Percentiles rank a stretch among this genome's conserved stretches.
phyloP scores from a whole-genome alignment of 2,329 filamentous ascomycete species.

The Alternaria consortialis region DNA sequence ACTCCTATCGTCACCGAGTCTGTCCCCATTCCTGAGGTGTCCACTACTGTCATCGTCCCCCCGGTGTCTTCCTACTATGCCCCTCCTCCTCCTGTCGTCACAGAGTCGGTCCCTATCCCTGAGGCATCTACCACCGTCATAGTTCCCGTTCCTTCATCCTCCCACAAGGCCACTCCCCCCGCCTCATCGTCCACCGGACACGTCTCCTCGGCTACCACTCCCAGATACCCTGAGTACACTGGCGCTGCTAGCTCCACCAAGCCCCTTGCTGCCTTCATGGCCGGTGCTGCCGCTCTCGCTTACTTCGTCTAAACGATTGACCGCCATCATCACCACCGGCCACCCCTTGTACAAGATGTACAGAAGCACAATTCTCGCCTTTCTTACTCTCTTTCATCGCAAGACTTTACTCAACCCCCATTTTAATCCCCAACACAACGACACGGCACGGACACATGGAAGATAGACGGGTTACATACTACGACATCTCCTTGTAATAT shows the following conservation, averaged over 20 bases:
- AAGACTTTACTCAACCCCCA: not conserved
- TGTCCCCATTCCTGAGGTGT: not conserved
- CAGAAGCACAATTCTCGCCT: not conserved
- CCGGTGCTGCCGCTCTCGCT: constrained; percentile 34
- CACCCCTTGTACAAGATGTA: not conserved
- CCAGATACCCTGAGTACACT: constrained; percentile 31
- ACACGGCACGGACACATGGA: not conserved
- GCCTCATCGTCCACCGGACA: constrained; percentile 10
- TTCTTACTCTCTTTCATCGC: constrained; percentile 7
- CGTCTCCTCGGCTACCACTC: constrained; percentile 15
- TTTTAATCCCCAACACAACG: constrained; percentile 3
- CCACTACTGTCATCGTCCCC: not conserved
- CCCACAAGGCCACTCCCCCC: constrained; percentile 12
- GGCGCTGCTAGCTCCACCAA: constrained; percentile 36
- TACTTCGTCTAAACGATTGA: constrained; percentile 26
- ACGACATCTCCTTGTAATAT: not conserved
- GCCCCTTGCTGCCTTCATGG: constrained; percentile 35
- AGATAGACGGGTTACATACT: not conserved
- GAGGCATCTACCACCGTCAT: not conserved
- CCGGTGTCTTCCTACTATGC: not conserved
- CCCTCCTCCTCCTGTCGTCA: not conserved
- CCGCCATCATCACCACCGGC: not conserved
- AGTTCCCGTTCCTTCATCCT: constrained; percentile 7
- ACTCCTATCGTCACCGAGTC: not conserved
- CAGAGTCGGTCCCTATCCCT: not conserved